Evolutionary conservation across 257 asterid genomes (phyloP), one percentile per base, ranked within the genome.

Genomic region (Przewalskia tangutica): DNA sequence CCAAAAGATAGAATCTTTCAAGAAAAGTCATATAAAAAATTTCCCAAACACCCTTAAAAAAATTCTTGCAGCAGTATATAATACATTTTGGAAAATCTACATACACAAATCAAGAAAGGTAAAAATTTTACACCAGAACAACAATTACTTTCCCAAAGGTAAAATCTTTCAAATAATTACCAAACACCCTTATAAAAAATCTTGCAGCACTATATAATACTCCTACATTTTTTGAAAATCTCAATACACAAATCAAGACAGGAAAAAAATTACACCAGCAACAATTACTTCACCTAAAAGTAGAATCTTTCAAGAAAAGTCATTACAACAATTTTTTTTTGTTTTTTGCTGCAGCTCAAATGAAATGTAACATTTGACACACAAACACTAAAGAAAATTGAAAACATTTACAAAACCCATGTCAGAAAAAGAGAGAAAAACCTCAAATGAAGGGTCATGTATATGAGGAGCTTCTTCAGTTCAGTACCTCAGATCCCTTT

Each of bases 401-500:
- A 18, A 71, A 9, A 71, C 8, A 71, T 18, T 6, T 46, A 71
- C 11, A 71, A 46, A 81, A 54, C 64, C 58, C n/a, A 38, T 63
- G 65, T 64, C 77, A 65, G 65, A 48, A 20, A 81, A 64, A 81
- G 76, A 64, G 5, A 64, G 34, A 44, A 51, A 64, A 17, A 46
- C 59, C 56, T 17, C 48, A 18, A 80, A 81, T 54, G 84, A 55
- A 68, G 84, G 84, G 77, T 46, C 6, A 27, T 27, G 32, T 27
- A 4, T 63, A 60, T 34, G 34, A 81, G 60, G 79, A 73, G 62
- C 13, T 27, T 48, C 12, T 44, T 23, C 60, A 73, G 60, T 73
- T 73, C 56, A 71, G 78, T 46, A 18, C 6, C 56, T 50, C 42
- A 73, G 59, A 23, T 14, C 65, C 40, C 58, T 81, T 48, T 64